These are phyloP conservation scores for Intubia oerlemansii DNA, from an alignment of 2,329 filamentous ascomycete genomes.

Conservation along the genomic window DNA sequence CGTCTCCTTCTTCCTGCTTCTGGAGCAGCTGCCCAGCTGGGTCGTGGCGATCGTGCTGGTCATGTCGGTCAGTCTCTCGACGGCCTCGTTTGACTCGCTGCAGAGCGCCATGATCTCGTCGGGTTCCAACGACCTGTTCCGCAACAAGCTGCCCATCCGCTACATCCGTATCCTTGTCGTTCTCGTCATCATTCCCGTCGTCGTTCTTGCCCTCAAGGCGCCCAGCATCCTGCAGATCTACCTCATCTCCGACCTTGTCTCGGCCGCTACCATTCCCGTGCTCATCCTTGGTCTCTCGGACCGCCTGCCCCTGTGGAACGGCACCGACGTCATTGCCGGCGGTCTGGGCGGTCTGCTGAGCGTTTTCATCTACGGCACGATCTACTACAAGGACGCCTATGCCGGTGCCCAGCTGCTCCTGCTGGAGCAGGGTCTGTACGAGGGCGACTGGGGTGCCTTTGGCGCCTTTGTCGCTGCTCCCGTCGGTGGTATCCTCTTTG, in stretches of 20 bases:
- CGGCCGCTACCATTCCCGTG: slow-evolving; percentile 54
- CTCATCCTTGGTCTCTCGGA: slow-evolving; percentile 51
- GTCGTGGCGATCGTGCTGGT: slow-evolving; percentile 65
- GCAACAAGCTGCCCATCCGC: slow-evolving; percentile 60
- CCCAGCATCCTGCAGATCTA: slow-evolving; percentile 64
- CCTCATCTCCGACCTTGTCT: slow-evolving; percentile 62
- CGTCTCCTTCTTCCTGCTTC: slow-evolving; percentile 53
- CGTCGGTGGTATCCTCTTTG: slow-evolving; percentile 53
- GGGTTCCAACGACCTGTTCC: slow-evolving; percentile 66
- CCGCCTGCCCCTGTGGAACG: slow-evolving; percentile 49
- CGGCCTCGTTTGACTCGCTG: slow-evolving; percentile 59
- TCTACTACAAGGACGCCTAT: slow-evolving; percentile 51
- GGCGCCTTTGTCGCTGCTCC: slow-evolving; percentile 68
- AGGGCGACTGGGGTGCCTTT: slow-evolving; percentile 61
- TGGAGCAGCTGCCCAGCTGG: slow-evolving; percentile 53
- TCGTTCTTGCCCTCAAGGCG: slow-evolving; percentile 52
- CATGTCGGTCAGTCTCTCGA: slow-evolving; percentile 59
- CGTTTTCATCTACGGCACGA: slow-evolving; percentile 61
- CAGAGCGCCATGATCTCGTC: slow-evolving; percentile 69
- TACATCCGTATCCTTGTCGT: slow-evolving; percentile 49
- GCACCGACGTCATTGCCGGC: slow-evolving; percentile 61
- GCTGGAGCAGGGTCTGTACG: slow-evolving; percentile 53
- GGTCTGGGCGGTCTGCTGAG: slow-evolving; percentile 58
- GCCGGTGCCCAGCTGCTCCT: slow-evolving; percentile 47
- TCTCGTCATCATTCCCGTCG: slow-evolving; percentile 49